Evolutionary conservation across 1,284 basidiomycete species (phyloP).

Genomic region (Puccinia brachypodii): DNA sequence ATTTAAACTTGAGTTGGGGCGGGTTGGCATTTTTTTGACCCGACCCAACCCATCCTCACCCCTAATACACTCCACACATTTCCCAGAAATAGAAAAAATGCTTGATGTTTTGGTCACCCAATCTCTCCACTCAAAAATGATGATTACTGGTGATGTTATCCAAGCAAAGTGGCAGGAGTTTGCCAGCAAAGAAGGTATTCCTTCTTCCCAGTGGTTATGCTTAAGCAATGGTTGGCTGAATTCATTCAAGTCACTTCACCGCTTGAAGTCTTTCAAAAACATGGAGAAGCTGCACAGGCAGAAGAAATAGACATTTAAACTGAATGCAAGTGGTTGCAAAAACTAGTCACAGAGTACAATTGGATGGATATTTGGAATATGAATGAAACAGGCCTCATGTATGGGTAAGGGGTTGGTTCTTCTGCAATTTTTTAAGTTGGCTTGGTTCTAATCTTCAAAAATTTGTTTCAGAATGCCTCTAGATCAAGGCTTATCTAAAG

Average conservation of each 20-base stretch:
- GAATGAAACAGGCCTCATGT: not conserved
- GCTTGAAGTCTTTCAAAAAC: not conserved
- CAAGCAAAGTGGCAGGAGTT: too few species aligned
- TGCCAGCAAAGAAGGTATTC: not conserved
- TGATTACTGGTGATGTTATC: too few species aligned
- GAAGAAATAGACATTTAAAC: not conserved
- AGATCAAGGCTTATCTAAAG: not conserved
- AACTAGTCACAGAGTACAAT: not conserved
- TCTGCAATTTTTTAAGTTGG: not conserved
- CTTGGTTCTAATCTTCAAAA: not conserved
- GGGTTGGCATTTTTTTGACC: too few species aligned
- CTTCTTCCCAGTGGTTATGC: not conserved
- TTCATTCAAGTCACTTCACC: not conserved
- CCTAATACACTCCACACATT: too few species aligned
- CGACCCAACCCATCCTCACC: too few species aligned
- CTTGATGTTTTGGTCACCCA: too few species aligned
- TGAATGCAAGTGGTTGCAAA: not conserved
- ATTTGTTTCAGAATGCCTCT: conserved; percentile 16
- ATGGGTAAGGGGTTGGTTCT: too few species aligned
- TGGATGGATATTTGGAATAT: not conserved
- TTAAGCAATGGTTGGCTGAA: not conserved
- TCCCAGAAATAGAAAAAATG: too few species aligned
- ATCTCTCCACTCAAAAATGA: too few species aligned
- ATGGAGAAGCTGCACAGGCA: not conserved
- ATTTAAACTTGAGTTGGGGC: too few species aligned